These are phyloP conservation scores for Tuber borchii DNA, from an alignment of 495 filamentous ascomycete species.

Conservation along the genomic window DNA sequence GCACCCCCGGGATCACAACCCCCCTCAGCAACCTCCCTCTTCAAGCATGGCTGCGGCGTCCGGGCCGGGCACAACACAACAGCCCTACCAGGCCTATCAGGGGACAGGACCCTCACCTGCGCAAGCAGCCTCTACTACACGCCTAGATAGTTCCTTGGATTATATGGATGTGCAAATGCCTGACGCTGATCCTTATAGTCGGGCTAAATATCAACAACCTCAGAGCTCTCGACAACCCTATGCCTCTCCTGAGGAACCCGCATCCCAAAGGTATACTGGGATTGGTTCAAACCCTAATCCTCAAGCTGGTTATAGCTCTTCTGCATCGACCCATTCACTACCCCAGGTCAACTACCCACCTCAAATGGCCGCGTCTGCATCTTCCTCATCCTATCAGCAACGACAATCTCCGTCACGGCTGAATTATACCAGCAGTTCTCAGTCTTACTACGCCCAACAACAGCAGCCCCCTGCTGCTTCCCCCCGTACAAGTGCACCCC, in stretches of 20 bases:
- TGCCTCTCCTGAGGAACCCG: constrained; percentile 57
- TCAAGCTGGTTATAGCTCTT: constrained; percentile 53
- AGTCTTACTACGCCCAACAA: constrained; percentile 54
- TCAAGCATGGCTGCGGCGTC: constrained; percentile 25
- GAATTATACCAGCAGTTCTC: constrained; percentile 56
- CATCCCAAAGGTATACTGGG: constrained; percentile 87
- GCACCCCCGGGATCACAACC: constrained; percentile 34
- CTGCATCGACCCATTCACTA: constrained; percentile 42
- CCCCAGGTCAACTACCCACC: constrained; percentile 28
- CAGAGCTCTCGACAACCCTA: constrained; percentile 38
- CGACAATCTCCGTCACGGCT: constrained; percentile 56
- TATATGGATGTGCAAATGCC: constrained; percentile 69
- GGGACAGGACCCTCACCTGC: constrained; percentile 51
- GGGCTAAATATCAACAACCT: constrained; percentile 54
- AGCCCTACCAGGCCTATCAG: constrained; percentile 41
- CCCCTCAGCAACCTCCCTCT: constrained; percentile 23
- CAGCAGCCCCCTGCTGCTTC: constrained; percentile 21
- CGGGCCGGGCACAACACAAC: constrained; percentile 26
- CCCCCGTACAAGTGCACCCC: constrained; percentile 39
- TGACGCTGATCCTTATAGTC: constrained; percentile 68
- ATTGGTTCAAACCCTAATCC: constrained; percentile 71
- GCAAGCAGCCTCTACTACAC: constrained; percentile 49
- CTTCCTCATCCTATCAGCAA: constrained; percentile 46
- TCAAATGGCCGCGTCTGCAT: constrained; percentile 18
- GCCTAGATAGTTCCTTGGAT: constrained; percentile 46